Percentiles rank a stretch among this genome's conserved stretches.
These are phyloP conservation scores for Diaporthe helianthi DNA, from an alignment of 2,329 filamentous ascomycete genomes.

Conservation along the genomic window DNA sequence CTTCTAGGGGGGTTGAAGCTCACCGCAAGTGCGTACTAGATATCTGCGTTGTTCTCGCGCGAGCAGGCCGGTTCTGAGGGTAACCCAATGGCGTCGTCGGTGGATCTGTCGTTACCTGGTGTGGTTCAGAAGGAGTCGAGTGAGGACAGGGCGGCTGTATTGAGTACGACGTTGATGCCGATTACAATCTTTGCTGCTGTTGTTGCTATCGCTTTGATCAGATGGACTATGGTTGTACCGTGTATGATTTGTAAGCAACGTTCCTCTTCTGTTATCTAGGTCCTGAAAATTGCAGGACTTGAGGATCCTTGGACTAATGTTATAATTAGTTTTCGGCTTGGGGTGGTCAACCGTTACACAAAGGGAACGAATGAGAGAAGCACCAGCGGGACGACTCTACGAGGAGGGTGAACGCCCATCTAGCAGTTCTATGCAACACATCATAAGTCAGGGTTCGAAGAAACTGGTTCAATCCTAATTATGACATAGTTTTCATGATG, in stretches of 20 bases:
- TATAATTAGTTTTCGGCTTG: neutral
- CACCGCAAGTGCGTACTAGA: constrained; percentile 33
- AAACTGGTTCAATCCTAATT: neutral
- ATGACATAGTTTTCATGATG: neutral
- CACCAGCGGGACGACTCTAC: neutral
- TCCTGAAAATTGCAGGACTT: too few species aligned
- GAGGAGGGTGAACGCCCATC: neutral
- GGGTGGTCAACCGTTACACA: constrained; percentile 21
- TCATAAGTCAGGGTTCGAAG: neutral
- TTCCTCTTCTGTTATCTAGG: too few species aligned
- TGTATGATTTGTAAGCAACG: neutral
- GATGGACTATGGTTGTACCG: constrained; percentile 23
- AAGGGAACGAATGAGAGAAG: neutral
- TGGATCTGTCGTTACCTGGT: neutral
- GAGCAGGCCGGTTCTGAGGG: constrained; percentile 38
- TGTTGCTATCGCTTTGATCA: constrained; percentile 38
- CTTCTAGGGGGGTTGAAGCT: constrained; percentile 32
- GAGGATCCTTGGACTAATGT: too few species aligned
- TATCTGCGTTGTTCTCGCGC: constrained; percentile 39
- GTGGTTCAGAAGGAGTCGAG: constrained; percentile 27
- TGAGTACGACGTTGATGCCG: constrained; percentile 41
- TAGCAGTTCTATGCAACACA: too few species aligned
- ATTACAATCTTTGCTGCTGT: constrained; percentile 41
- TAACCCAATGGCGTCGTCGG: constrained; percentile 32
- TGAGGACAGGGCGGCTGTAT: constrained; percentile 39